Percentiles rank a stretch among this genome's conserved stretches.
These are phyloP conservation scores for Sporobolomyces roseus DNA, from an alignment of 768 basidiomycete species.

Conservation along the genomic window DNA sequence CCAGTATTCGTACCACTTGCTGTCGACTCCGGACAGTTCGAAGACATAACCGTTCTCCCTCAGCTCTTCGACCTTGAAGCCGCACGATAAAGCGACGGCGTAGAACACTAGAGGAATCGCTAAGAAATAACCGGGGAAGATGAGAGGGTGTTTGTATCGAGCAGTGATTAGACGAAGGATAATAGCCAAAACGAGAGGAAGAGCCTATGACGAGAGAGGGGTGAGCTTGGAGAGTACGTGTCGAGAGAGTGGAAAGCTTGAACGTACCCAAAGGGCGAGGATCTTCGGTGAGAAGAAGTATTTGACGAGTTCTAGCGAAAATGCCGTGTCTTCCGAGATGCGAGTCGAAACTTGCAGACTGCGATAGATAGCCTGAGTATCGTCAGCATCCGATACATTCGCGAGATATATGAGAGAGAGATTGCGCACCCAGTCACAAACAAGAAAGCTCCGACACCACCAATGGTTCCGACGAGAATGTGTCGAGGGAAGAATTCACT, in stretches of 20 bases:
- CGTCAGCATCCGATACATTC: background rate
- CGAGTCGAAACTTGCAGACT: constrained; percentile 81
- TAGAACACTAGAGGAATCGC: constrained; percentile 81
- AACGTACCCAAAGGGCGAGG: constrained; percentile 64
- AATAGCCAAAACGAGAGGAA: constrained; percentile 72
- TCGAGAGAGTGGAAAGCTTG: background rate
- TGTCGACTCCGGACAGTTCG: constrained; percentile 57
- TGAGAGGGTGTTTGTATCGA: constrained; percentile 74
- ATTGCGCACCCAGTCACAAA: constrained; percentile 74
- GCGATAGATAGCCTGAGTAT: too few relatives aligned
- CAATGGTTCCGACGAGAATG: constrained; percentile 89
- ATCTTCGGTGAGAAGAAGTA: constrained; percentile 65
- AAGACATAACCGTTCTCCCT: constrained; percentile 79
- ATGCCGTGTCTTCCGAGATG: constrained; percentile 65
- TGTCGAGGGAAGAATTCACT: constrained; percentile 96
- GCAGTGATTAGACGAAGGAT: constrained; percentile 74
- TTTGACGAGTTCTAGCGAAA: constrained; percentile 63
- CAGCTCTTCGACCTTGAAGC: constrained; percentile 60
- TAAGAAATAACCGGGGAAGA: constrained; percentile 65
- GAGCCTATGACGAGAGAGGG: constrained; percentile 33
- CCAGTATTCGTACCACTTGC: constrained; percentile 80
- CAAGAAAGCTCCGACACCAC: constrained; percentile 91
- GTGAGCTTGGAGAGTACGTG: too few relatives aligned
- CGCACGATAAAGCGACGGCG: constrained; percentile 62
- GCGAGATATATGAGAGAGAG: background rate